A percentile compares a stretch with the other conserved stretches of the same genome.
These are phyloP conservation scores for Vararia minispora DNA, from an alignment of 768 basidiomycete genomes.

Conservation along the genomic window DNA sequence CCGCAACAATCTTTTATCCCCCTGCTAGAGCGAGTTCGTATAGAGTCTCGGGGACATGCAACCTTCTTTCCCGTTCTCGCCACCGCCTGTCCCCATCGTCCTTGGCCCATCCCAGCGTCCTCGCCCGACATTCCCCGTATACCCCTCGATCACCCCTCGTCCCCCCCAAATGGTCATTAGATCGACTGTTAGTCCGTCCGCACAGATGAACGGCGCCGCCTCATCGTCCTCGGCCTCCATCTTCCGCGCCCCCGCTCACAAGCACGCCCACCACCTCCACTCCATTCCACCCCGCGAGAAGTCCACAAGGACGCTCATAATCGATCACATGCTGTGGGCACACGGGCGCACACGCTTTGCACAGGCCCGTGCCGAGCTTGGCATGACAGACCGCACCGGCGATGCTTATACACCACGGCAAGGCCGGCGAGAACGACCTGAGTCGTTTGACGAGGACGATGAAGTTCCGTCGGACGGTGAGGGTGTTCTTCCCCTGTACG, in stretches of 20 bases:
- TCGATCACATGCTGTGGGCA: slow-evolving; percentile 83
- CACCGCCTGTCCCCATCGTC: no score
- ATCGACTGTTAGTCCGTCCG: no score
- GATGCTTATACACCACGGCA: slow-evolving; percentile 52
- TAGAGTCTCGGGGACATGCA: no score
- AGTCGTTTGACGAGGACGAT: slow-evolving; percentile 69
- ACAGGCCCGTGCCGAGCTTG: slow-evolving; percentile 76
- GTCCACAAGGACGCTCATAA: slow-evolving; percentile 78
- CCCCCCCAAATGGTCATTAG: no score
- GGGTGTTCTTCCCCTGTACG: slow-evolving; percentile 28
- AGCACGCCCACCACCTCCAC: slow-evolving; percentile 81
- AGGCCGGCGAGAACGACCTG: slow-evolving; percentile 54
- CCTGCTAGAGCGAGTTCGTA: no score
- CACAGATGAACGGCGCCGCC: neutral
- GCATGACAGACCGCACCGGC: slow-evolving; percentile 75
- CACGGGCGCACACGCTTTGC: slow-evolving; percentile 73
- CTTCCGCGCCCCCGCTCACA: slow-evolving; percentile 71
- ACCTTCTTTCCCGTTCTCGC: no score
- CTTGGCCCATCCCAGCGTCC: no score
- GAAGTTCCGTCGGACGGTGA: slow-evolving; percentile 59
- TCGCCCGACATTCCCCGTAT: no score
- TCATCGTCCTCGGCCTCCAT: slow-evolving; percentile 12
- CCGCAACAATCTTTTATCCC: no score
- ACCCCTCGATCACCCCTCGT: no score
- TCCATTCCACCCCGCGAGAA: slow-evolving; percentile 82